phyloP scores from a whole-genome alignment of 1,284 basidiomycete species.

The Trichosporon coremiiforme region DNA sequence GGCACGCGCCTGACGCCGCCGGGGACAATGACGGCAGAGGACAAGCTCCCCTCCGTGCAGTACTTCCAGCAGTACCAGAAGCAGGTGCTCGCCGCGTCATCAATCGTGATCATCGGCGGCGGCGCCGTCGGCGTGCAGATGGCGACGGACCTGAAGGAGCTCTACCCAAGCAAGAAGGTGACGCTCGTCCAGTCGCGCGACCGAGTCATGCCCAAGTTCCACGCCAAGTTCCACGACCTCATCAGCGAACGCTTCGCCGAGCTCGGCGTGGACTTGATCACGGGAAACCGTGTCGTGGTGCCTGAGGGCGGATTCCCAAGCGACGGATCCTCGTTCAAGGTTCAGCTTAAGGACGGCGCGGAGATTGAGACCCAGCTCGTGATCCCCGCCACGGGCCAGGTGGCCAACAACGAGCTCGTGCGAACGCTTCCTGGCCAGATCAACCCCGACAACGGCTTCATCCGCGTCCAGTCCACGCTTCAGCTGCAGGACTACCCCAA shows the following conservation, averaged over 20 bases:
- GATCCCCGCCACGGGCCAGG: constrained; percentile 55
- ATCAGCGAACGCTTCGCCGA: constrained; percentile 49
- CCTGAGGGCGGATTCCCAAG: constrained; percentile 55
- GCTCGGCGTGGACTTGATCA: constrained; percentile 51
- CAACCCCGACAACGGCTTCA: constrained; percentile 45
- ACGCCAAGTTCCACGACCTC: constrained; percentile 62
- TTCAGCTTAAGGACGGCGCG: constrained; percentile 48
- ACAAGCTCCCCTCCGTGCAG: constrained; percentile 31
- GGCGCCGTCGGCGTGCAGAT: constrained; percentile 62
- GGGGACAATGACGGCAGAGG: constrained; percentile 39
- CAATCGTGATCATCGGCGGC: constrained; percentile 52
- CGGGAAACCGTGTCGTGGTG: constrained; percentile 40
- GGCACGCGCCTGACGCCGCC: constrained; percentile 45
- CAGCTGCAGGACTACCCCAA: constrained; percentile 60
- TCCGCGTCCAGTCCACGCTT: constrained; percentile 54
- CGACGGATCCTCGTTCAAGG: constrained; percentile 41
- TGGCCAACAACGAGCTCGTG: constrained; percentile 56
- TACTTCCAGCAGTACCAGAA: constrained; percentile 37
- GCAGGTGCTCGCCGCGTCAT: constrained; percentile 33
- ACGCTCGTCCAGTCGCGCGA: constrained; percentile 70
- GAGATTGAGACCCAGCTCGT: constrained; percentile 42
- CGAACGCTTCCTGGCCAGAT: constrained; percentile 28
- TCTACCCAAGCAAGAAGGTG: constrained; percentile 64
- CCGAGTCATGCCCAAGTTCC: constrained; percentile 65
- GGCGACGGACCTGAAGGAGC: constrained; percentile 68